Percentiles rank a stretch among this genome's conserved stretches.
Evolutionary conservation across 257 asterid species (phyloP).

Genomic region (Salvia rosmarinus): DNA sequence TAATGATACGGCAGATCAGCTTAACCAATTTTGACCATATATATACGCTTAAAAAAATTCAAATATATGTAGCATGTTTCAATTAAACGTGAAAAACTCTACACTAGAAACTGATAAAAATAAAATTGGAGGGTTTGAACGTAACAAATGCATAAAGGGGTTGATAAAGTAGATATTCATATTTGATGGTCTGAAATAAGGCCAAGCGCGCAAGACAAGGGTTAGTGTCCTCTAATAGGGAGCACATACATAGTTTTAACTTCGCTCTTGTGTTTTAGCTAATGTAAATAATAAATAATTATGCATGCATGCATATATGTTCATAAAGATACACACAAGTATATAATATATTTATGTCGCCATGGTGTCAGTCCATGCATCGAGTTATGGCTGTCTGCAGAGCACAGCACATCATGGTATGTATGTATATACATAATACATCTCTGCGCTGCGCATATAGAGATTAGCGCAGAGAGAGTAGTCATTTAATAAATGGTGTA

Average conservation of each 20-base stretch:
- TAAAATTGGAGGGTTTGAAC: neutral
- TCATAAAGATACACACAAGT: neutral
- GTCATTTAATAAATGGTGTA: too few species aligned
- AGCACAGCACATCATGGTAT: constrained; percentile 17
- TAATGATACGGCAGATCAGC: too few species aligned
- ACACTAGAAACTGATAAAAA: too few species aligned
- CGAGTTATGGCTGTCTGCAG: constrained; percentile 41
- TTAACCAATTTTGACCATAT: too few species aligned
- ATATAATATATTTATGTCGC: neutral
- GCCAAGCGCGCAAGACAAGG: constrained; percentile 55
- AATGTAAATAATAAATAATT: neutral
- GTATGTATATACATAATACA: neutral
- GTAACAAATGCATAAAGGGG: neutral
- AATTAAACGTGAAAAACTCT: too few species aligned
- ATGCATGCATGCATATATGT: neutral
- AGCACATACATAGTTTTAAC: constrained; percentile 41
- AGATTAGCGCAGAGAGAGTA: too few species aligned
- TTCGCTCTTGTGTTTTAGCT: constrained; percentile 30
- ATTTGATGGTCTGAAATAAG: constrained; percentile 1
- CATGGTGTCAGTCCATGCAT: constrained; percentile 47
- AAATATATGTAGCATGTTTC: too few species aligned
- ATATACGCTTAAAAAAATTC: too few species aligned
- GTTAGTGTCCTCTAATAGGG: constrained; percentile 53
- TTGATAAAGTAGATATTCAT: neutral
- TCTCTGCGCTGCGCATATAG: neutral